phyloP scores from a whole-genome alignment of 129 eudicot genomes.

The Saussurea involucrata region DNA sequence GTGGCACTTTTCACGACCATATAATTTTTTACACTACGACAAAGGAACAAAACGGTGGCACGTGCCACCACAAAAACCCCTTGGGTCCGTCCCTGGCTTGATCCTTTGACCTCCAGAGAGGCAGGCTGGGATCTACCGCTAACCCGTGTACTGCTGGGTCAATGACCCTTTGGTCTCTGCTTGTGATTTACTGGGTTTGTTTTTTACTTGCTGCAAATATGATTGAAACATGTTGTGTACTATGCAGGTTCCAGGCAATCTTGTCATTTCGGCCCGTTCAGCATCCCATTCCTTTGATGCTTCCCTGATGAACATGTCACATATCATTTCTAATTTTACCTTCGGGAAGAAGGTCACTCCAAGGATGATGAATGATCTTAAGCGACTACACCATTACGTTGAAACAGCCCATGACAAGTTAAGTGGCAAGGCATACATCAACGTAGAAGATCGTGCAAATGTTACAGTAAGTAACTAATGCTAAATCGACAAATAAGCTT shows the following conservation, averaged over 20 bases:
- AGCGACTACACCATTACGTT: constrained; percentile 48
- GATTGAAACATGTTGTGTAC: background rate
- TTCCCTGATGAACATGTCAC: constrained; percentile 87
- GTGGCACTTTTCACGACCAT: too few species aligned
- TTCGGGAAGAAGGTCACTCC: constrained; percentile 68
- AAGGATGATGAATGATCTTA: constrained; percentile 53
- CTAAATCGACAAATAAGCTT: background rate
- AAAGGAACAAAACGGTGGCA: too few species aligned
- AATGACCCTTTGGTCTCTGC: background rate
- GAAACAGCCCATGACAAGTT: constrained; percentile 58
- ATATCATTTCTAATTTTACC: constrained; percentile 51
- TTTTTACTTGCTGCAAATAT: background rate
- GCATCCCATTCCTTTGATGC: constrained; percentile 80
- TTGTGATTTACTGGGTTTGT: background rate
- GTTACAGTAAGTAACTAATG: constrained; percentile 56
- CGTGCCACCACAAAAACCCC: too few species aligned
- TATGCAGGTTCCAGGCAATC: constrained; percentile 79
- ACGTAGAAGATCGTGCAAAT: constrained; percentile 39
- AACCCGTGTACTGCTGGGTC: background rate
- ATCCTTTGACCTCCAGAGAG: background rate
- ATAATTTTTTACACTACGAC: too few species aligned
- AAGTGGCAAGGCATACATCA: constrained; percentile 44
- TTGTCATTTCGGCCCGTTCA: constrained; percentile 69
- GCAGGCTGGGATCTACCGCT: background rate
- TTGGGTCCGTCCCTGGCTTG: too few species aligned